Percentiles rank a stretch among this genome's conserved stretches.
Conservation (phyloP, 257 asterid genomes). For the Solanum clarkiae region DNA sequence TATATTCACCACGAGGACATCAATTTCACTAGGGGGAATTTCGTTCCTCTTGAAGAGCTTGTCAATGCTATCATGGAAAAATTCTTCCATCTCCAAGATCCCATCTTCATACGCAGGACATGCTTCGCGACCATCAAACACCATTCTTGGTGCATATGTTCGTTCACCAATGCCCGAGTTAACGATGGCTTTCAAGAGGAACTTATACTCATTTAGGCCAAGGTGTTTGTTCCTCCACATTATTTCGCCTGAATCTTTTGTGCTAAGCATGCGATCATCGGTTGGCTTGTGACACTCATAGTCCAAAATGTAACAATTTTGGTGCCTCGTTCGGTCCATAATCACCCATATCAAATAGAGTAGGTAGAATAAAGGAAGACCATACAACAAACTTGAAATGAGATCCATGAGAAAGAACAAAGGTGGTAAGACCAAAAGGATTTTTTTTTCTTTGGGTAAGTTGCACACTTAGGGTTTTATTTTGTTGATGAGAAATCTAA, state of each 20-base stretch:
- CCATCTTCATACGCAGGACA: constrained; percentile 48
- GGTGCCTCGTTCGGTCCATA: constrained; percentile 20
- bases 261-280: constrained; percentile 42
- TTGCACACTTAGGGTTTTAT: neutral
- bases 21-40: constrained; percentile 44
- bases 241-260: constrained; percentile 45
- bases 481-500: neutral
- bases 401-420: constrained; percentile 28
- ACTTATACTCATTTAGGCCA: constrained; percentile 62
- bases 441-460: neutral
- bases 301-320: constrained; percentile 58
- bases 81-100: constrained; percentile 60
- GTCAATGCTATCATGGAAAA: constrained; percentile 37
- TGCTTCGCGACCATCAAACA: constrained; percentile 47
- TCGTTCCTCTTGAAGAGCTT: constrained; percentile 30
- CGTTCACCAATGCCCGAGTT: constrained; percentile 92
- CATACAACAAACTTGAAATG: constrained; percentile 4
- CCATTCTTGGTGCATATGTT: constrained; percentile 69
- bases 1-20: constrained; percentile 60
- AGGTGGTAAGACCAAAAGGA: neutral
- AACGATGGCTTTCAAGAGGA: constrained; percentile 62
- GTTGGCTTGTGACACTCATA: constrained; percentile 58
- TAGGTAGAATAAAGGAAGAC: constrained; percentile 30
- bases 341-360: constrained; percentile 11
- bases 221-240: constrained; percentile 59